Conservation (phyloP, 2,329 filamentous ascomycete genomes). For the Diaporthe batatas region DNA sequence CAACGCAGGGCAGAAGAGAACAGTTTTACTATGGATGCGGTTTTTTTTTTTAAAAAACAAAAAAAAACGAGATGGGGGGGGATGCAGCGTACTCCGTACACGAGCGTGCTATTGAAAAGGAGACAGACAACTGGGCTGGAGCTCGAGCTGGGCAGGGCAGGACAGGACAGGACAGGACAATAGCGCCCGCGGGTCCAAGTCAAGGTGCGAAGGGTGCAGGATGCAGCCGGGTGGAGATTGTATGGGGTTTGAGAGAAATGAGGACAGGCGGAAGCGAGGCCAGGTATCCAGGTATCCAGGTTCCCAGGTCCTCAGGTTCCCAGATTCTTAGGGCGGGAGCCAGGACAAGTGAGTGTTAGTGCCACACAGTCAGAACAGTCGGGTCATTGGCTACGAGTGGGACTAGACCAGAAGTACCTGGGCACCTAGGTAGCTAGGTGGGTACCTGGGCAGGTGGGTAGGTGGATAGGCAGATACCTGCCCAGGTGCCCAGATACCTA, state of each 20-base stretch:
- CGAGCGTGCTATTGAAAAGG: conserved; percentile 45
- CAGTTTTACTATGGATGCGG: conserved; percentile 40
- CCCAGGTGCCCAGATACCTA: too few relatives aligned
- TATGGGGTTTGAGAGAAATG: conserved; percentile 44
- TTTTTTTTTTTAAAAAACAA: conserved; percentile 2
- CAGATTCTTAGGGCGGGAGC: conserved; percentile 14
- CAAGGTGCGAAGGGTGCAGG: conserved; percentile 40
- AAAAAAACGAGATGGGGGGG: too few relatives aligned
- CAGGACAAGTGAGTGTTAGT: conserved; percentile 19
- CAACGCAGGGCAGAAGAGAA: conserved; percentile 34
- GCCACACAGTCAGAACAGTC: conserved; percentile 6
- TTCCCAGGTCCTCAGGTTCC: conserved; percentile 2
- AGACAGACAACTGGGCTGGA: conserved; percentile 42
- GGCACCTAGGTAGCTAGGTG: not conserved
- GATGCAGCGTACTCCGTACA: too few relatives aligned
- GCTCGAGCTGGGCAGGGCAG: conserved; percentile 28
- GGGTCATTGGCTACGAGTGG: conserved; percentile 6
- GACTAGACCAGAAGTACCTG: not conserved
- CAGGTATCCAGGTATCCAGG: conserved; percentile 39
- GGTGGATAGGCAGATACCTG: too few relatives aligned
- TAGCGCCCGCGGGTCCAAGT: conserved; percentile 32
- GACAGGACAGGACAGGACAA: conserved; percentile 16
- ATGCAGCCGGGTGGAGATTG: conserved; percentile 46
- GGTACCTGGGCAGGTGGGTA: too few relatives aligned
- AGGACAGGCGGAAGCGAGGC: conserved; percentile 46